These are phyloP conservation scores for Eremochloa ophiuroides DNA, from an alignment of 176 grass and related monocot species.

Conservation along the genomic window DNA sequence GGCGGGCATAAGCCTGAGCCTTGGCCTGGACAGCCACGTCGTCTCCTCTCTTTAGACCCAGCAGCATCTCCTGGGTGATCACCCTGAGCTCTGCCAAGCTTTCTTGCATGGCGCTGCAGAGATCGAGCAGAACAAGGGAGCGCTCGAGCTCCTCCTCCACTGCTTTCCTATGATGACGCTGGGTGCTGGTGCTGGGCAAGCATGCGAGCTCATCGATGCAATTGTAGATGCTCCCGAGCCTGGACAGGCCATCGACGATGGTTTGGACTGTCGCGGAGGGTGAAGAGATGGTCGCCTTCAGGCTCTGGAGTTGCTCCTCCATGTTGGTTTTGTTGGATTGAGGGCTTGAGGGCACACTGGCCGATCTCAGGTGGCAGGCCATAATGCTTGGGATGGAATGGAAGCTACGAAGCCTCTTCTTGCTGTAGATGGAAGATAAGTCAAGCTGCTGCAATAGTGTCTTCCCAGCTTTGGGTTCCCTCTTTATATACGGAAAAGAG, in stretches of 20 bases:
- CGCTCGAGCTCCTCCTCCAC: constrained; percentile 45
- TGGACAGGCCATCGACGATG: not conserved
- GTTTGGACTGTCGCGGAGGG: not conserved
- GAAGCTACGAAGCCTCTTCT: not conserved
- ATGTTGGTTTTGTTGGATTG: not conserved
- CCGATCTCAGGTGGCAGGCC: constrained; percentile 8
- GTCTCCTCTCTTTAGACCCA: constrained; percentile 34
- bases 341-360: constrained; percentile 13
- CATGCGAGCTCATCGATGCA: constrained; percentile 25
- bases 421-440: not conserved
- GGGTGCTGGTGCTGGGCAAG: constrained; percentile 33
- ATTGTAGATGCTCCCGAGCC: constrained; percentile 25
- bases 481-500: not conserved
- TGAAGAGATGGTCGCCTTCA: constrained; percentile 2
- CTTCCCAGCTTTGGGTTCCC: not conserved
- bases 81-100: constrained; percentile 27
- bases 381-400: not conserved
- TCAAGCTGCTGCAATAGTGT: not conserved
- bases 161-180: constrained; percentile 34
- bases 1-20: not conserved
- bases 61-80: constrained; percentile 18
- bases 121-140: constrained; percentile 43
- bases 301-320: constrained; percentile 7
- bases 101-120: constrained; percentile 35
- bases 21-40: constrained; percentile 6